Base-by-base conservation (phyloP, 495 filamentous ascomycete genomes). In the Penicillium flavigenum region DNA sequence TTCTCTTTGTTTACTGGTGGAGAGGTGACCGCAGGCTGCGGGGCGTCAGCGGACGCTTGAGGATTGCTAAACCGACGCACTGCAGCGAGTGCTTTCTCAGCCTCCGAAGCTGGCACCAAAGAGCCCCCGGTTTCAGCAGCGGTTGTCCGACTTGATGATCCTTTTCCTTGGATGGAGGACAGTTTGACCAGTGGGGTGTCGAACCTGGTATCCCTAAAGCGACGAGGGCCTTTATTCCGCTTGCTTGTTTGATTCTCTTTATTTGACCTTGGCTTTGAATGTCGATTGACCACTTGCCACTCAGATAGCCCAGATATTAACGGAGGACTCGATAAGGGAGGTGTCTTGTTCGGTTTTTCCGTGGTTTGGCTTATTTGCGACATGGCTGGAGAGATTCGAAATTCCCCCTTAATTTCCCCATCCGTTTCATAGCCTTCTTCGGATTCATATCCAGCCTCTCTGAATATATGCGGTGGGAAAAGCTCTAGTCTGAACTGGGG, bases 361-460 rank as follows among this genome's bases (percentile, higher is more conserved):
- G 70, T 74, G 12, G 49, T 34, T 26, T 73, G 62, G 41, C 72
- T 76, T 11, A 68, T 56, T 46, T 73, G 72, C 9, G 73, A 76
- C n/a, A 68, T 54, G 0, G 67, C 57, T 1, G 74, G 70, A 27
- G 75, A 76, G 1, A 63, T 64, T 8, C 50, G 58, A 45, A 51
- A n/a, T 12, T 57, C 55, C 26, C 45, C 58, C 17, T 62, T 64
- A 0, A 47, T 29, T 57, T 81, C 79, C 39, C 66, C 59, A 26
- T 82, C 77, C 10, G 68, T 75, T n/a, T 79, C 73, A 51, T 81
- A 77, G 3, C 75, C 76, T 22, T 62, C 54, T 29, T 80, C 73
- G 4, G 70, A 63, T 8, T 72, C 72, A 17, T 64, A 57, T 1
- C 62, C 67, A 8, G 65, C 61, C n/a, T 68, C 56, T 45, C 72